Evolutionary conservation across 169 alveolate species (phyloP), one percentile per base, ranked within the genome.

Genomic region (Plasmodium blacklocki): DNA sequence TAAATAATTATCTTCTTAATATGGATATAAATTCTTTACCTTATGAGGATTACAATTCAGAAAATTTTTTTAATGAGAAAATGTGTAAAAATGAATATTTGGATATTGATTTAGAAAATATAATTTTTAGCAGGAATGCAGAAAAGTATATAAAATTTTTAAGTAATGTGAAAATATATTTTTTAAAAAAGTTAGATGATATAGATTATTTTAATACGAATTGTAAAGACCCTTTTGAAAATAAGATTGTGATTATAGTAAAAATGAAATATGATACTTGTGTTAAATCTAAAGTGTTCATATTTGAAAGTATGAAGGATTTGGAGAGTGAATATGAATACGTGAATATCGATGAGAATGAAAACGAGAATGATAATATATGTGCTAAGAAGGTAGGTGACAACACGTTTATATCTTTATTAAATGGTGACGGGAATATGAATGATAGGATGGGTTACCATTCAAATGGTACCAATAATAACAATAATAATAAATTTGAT

Each of bases 131-230:
- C 50, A 68, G 74, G 2, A 29, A 83, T 50, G 70, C 85, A 11
- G 91, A 83, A 43, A 71, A 71, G 29, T 83, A 83, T 52, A 83
- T 83, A 49, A 71, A 83, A 50, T 83, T 83, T 83, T 83, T 83
- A 43, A 83, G 63, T 60, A 83, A 83, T 26, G 43, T 83, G 21
- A 71, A 83, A 70, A 83, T 83, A 63, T 71, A 70, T 50, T 68
- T 68, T 73, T 62, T 83, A 26, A 50, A 83, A 56, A 83, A 71
- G 23, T 21, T 67, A 29, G 85, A 83, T 18, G 91, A 83, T 29
- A 58, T 56, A 73, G 71, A 73, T 9, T 54, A 83, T 59, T 26
- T 45, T 73, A 45, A 32, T 21, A 32, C 50, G 3, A 19, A 26
- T 8, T 12, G 49, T 15, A 60, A 68, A 62, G 59, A 83, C 14